Percentiles rank a stretch among this genome's conserved stretches.
Conservation (phyloP, 129 eudicot genomes). For the Flaveria linearis region DNA sequence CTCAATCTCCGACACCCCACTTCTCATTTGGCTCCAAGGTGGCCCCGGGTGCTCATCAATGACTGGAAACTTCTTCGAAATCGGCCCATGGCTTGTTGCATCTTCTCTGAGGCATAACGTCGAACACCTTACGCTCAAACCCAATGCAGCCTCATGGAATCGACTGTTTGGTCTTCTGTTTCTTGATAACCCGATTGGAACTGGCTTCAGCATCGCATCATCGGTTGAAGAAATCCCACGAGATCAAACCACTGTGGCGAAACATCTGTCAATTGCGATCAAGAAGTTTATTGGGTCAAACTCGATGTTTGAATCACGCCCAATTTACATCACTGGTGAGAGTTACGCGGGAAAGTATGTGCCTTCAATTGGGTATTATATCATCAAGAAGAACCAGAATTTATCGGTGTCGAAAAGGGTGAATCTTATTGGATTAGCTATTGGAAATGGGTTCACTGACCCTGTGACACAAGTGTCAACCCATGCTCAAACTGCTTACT, state of each 20-base stretch:
- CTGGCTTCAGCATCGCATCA: slow-evolving; percentile 67
- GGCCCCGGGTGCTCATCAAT: slow-evolving; percentile 86
- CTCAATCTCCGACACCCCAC: slow-evolving; percentile 54
- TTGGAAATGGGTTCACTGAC: slow-evolving; percentile 83
- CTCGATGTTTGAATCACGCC: slow-evolving; percentile 41
- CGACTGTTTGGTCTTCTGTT: slow-evolving; percentile 59
- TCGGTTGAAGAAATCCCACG: slow-evolving; percentile 61
- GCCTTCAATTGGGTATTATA: slow-evolving; percentile 62
- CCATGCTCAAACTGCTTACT: slow-evolving; percentile 67
- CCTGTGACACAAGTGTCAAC: slow-evolving; percentile 68
- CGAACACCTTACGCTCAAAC: slow-evolving; percentile 43
- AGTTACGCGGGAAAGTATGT: slow-evolving; percentile 76
- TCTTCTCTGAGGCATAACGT: slow-evolving; percentile 29
- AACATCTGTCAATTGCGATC: slow-evolving; percentile 56
- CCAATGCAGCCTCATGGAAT: slow-evolving; percentile 61
- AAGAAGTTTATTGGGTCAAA: slow-evolving; percentile 45
- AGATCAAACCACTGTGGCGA: slow-evolving; percentile 51
- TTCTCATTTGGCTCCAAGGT: slow-evolving; percentile 78
- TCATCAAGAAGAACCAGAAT: slow-evolving; percentile 45
- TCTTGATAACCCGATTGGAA: slow-evolving; percentile 69
- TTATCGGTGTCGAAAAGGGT: slow-evolving; percentile 36
- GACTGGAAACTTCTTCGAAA: slow-evolving; percentile 57
- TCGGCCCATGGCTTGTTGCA: slow-evolving; percentile 55
- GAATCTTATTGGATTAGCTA: slow-evolving; percentile 68
- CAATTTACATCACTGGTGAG: slow-evolving; percentile 66